A percentile compares a stretch with the other conserved stretches of the same genome.
Evolutionary conservation across 2,329 filamentous ascomycete species (phyloP).

Genomic region (Stagonosporopsis tanaceti): DNA sequence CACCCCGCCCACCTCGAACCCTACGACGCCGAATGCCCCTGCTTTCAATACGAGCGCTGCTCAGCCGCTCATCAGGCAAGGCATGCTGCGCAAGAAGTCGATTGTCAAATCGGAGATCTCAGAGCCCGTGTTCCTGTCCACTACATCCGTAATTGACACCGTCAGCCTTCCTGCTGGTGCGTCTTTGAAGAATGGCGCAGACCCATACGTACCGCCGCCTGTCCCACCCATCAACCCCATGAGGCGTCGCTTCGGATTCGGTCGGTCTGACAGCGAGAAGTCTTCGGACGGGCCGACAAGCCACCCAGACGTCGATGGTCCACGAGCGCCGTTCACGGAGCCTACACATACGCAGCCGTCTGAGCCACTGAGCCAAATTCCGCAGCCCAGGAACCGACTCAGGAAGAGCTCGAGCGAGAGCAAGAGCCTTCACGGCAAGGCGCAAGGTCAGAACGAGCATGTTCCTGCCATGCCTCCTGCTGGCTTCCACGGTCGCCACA

Average conservation of each 20-base stretch:
- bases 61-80: conserved; percentile 39
- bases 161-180: conserved; percentile 65
- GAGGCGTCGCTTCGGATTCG: conserved; percentile 59
- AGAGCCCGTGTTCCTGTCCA: conserved; percentile 63
- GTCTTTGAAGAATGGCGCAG: conserved; percentile 61
- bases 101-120: conserved; percentile 69
- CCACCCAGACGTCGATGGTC: conserved; percentile 44
- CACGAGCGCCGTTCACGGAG: conserved; percentile 43
- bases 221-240: conserved; percentile 68
- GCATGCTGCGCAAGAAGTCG: conserved; percentile 60
- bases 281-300: conserved; percentile 48
- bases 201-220: conserved; percentile 50
- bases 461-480: conserved; percentile 41
- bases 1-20: conserved; percentile 61
- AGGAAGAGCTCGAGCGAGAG: conserved; percentile 62
- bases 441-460: conserved; percentile 37
- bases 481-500: conserved; percentile 36
- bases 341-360: conserved; percentile 54
- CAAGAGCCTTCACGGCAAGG: conserved; percentile 56
- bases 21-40: conserved; percentile 52
- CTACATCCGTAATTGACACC: conserved; percentile 66
- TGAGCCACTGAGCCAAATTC: conserved; percentile 45
- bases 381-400: conserved; percentile 50
- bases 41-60: conserved; percentile 41
- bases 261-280: conserved; percentile 47